Evolutionary conservation across 1,284 basidiomycete genomes (phyloP), one percentile per base, ranked within the genome.

Genomic region (Pyrrhoderma noxium): DNA sequence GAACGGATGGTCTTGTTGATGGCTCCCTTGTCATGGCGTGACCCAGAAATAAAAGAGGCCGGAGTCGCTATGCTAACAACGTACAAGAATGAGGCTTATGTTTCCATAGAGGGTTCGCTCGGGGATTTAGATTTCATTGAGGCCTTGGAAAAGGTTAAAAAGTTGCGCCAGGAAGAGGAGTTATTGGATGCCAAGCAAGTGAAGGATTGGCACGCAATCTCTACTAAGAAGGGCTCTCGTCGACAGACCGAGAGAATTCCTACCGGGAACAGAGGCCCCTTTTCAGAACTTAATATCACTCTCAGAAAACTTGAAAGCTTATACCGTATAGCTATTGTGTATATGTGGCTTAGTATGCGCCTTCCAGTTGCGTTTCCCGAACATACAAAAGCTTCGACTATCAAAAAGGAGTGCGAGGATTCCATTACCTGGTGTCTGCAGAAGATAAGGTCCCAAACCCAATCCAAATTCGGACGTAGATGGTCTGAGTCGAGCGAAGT

Each of bases 291-390:
- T 57, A 38, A 59, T 61, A 39, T 65, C 0, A 63, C 67, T 7
- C 64, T 83, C 46, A 57, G 60, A 45, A 60, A 65, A n/a, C 71
- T 98, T 35, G 95, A 98, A 67, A 74, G 76, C 2, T 67, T 93
- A 50, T 94, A 98, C 67, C 86, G 88, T 59, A 69, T 80, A n/a
- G 64, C 94, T 22, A 82, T 88, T 14, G 60, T 89, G 16, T 98
- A 98, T 66, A 72, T 92, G 49, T 99, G 95, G 95, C 74, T 96
- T 53, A 75, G 76, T 19, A 85, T 82, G 66, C 81, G 94, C n/a
- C 76, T 83, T 45, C 77, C 82, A 0, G 72, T 93, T 43, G 75
- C 81, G 9, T 98, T 90, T 64, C 70, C 77, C 14, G 76, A 87
- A 34, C 69, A 75, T 27, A 65, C 70, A 8, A 67, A 73, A 38